A percentile compares a stretch with the other conserved stretches of the same genome.
Conservation (phyloP, 1,284 basidiomycete species). For the Sphagnurus paluster region DNA sequence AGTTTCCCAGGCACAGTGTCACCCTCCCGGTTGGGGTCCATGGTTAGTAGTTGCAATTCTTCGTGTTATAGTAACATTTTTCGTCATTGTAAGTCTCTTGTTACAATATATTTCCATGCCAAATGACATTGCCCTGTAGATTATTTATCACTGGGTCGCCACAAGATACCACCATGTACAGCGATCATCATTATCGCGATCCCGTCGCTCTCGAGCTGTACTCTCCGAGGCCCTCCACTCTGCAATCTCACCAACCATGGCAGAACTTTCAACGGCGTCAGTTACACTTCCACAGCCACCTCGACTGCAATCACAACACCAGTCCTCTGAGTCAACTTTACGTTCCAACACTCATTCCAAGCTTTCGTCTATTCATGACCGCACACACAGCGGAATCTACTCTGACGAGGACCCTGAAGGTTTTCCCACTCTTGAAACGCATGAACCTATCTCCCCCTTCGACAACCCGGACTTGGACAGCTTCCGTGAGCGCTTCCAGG, state of each 20-base stretch:
- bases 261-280: conserved; percentile 18
- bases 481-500: conserved; percentile 51
- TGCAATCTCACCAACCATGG: conserved; percentile 22
- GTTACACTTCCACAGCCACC: conserved; percentile 12
- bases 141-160: conserved; percentile 28
- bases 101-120: conserved; percentile 6
- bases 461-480: conserved; percentile 29
- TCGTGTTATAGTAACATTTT: conserved; percentile 51
- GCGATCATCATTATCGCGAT: conserved; percentile 28
- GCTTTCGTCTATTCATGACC: conserved; percentile 14
- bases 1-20: conserved; percentile 28
- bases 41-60: conserved; percentile 55
- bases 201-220: conserved; percentile 3
- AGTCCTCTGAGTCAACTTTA: conserved; percentile 30
- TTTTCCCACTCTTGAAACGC: neutral
- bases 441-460: conserved; percentile 3
- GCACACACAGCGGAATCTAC: conserved; percentile 9
- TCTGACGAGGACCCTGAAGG: conserved; percentile 15
- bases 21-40: conserved; percentile 41
- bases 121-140: conserved; percentile 17
- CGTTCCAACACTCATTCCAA: conserved; percentile 22
- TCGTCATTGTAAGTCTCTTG: conserved; percentile 46
- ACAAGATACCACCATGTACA: conserved; percentile 33
- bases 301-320: conserved; percentile 21
- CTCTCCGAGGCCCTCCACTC: conserved; percentile 24